Base-by-base conservation (phyloP, 495 filamentous ascomycete species). In the Jackrogersella multiformis region DNA sequence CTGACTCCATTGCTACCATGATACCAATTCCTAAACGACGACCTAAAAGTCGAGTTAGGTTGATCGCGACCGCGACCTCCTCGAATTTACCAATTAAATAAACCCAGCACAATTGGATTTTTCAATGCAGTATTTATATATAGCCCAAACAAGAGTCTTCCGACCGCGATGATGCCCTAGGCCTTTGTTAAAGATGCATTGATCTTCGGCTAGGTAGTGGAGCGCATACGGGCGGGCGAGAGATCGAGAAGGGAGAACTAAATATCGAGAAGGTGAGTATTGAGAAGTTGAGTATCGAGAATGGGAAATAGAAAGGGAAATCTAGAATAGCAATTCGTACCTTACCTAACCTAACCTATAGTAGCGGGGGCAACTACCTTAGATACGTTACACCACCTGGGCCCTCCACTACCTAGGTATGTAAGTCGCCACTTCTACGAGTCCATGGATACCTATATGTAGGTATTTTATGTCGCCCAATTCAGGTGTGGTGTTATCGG, bases 11-110 rank as follows among this genome's bases (percentile, higher is more conserved):
- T n/a, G 35, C 35, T 67, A 44, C 21, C 13, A 53, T 30, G 6
- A 63, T 20, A 49, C 32, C 36, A 59, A 57, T 32, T n/a, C n/a
- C n/a, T n/a, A n/a, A 23, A 26, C 32, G 26, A 57, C 39, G 64
- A 68, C 64, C 59, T 67, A 56, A 56, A 55, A 71, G 68, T 52
- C 68, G 55, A 55, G 48, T 24, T 41, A 44, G 41, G 21, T 46
- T 46, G 39, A 60, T 26, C 36, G 20, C 54, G 13, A 57, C 46
- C 26, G 5, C 24, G 23, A 49, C 54, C 39, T 26, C 52, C 36
- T 63, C 45, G 8, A 2, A 38, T 32, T 42, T 53, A 52, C 45
- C 67, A 56, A 16, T 45, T 46, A 13, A 21, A 54, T 46, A 13
- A 21, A 54, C 12, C 41, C 44, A 52, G 15, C 4, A 26, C 49